phyloP scores from a whole-genome alignment of 2,329 filamentous ascomycete species.

The Seiridium unicorne region DNA sequence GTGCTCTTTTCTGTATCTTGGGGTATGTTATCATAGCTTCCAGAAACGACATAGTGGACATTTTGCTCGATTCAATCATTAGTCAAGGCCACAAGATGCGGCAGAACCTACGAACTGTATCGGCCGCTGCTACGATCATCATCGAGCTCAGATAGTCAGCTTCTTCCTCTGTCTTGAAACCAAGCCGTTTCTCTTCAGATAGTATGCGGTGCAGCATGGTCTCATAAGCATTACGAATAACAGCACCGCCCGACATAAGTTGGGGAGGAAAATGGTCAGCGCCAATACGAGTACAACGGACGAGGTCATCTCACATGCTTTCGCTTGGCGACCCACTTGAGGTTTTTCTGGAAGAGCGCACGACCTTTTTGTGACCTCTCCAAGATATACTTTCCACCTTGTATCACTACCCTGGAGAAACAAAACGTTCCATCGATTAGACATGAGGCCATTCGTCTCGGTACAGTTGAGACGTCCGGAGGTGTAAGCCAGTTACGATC shows the following conservation, averaged over 20 bases:
- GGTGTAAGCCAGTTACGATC: background rate
- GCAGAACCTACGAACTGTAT: background rate
- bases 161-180: background rate
- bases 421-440: background rate
- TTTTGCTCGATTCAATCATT: background rate
- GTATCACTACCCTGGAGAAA: background rate
- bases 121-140: background rate
- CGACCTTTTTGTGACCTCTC: background rate
- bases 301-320: background rate
- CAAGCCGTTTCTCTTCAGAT: background rate
- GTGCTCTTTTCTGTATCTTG: background rate
- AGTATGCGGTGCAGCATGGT: background rate
- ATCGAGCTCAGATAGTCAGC: background rate
- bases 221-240: background rate
- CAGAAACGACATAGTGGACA: background rate
- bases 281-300: background rate
- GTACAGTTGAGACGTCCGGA: background rate
- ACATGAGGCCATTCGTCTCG: background rate
- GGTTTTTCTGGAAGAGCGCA: background rate
- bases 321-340: background rate
- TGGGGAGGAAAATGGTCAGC: background rate
- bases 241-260: background rate
- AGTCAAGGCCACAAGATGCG: background rate
- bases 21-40: background rate
- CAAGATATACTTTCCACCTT: background rate